Conservation (phyloP, 495 filamentous ascomycete species). For the Chaetomium tenue region DNA sequence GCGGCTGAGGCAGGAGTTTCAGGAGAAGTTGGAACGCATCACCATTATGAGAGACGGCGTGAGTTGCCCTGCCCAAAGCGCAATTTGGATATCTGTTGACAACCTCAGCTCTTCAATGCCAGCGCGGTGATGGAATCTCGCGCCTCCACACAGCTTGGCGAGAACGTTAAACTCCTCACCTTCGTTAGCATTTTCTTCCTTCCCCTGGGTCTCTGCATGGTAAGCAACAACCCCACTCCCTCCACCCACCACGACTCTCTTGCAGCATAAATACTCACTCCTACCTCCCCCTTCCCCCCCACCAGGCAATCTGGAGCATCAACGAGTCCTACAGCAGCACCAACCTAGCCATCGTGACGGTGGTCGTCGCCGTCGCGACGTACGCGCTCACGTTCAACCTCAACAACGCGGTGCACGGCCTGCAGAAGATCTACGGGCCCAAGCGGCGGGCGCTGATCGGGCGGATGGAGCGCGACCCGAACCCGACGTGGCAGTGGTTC, state of each 20-base stretch:
- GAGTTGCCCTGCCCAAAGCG: neutral
- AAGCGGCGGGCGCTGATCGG: neutral
- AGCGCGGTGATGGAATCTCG: slow-evolving; percentile 39
- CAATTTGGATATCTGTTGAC: neutral
- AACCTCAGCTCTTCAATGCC: slow-evolving; percentile 25
- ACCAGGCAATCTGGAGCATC: slow-evolving; percentile 24
- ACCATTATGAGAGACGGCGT: slow-evolving; percentile 20
- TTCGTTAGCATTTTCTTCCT: slow-evolving; percentile 43
- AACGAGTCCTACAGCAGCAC: slow-evolving; percentile 17
- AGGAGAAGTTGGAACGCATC: slow-evolving; percentile 16
- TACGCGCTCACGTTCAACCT: slow-evolving; percentile 19
- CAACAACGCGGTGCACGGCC: slow-evolving; percentile 6
- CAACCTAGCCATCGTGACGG: slow-evolving; percentile 10
- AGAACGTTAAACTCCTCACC: slow-evolving; percentile 42
- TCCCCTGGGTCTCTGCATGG: slow-evolving; percentile 36
- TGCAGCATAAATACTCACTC: neutral
- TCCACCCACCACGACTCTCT: too few species aligned
- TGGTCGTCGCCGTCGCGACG: slow-evolving; percentile 7
- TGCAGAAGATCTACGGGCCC: neutral
- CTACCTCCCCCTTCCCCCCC: too few species aligned
- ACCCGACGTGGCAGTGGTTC: neutral
- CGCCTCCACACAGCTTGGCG: slow-evolving; percentile 33
- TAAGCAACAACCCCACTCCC: neutral
- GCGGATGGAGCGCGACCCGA: neutral
- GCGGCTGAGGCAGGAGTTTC: neutral